A percentile compares a stretch with the other conserved stretches of the same genome.
Evolutionary conservation across 805 yeast species (phyloP).

Genomic region (Zygosaccharomyces rouxii): DNA sequence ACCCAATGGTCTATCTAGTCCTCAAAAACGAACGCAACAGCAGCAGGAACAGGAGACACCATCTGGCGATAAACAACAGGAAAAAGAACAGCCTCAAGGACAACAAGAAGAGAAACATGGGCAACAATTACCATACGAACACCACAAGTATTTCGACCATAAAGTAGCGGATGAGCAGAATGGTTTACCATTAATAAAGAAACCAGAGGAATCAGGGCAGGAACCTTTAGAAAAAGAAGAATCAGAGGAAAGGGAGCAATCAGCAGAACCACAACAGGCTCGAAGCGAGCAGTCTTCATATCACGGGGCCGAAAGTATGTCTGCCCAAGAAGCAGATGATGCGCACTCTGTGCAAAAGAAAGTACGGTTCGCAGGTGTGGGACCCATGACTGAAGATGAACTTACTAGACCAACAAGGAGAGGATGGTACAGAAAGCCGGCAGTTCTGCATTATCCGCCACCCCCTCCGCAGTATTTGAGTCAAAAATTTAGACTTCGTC

Average conservation of each 20-base stretch:
- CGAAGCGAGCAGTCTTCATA: background rate
- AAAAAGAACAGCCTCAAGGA: background rate
- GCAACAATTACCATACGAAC: background rate
- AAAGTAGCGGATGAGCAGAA: background rate
- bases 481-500: conserved; percentile 22
- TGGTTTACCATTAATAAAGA: background rate
- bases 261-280: background rate
- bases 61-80: background rate
- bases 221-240: background rate
- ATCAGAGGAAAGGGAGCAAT: background rate
- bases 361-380: conserved; percentile 36
- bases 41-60: background rate
- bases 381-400: conserved; percentile 33
- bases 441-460: conserved; percentile 34
- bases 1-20: background rate
- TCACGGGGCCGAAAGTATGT: background rate
- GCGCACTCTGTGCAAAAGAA: conserved; percentile 16
- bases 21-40: background rate
- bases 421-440: conserved; percentile 38
- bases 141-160: background rate
- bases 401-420: conserved; percentile 31
- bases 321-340: background rate
- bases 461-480: conserved; percentile 23
- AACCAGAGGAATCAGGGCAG: background rate
- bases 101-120: background rate